Percentiles rank a stretch among this genome's conserved stretches.
phyloP scores from a whole-genome alignment of 163 green algal genomes.

The Chloromonas sp. region DNA sequence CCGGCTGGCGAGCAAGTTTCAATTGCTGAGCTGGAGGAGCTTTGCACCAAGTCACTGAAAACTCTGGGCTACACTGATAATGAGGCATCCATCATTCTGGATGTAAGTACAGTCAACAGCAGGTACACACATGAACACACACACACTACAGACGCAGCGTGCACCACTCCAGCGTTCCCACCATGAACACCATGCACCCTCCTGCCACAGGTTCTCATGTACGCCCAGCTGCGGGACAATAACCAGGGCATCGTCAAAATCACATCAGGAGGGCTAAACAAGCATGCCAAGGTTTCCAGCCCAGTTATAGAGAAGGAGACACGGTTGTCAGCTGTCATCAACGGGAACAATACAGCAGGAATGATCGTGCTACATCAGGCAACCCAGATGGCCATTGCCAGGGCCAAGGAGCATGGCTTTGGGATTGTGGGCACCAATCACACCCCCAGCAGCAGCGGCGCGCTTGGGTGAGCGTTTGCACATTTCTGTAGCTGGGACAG shows the following conservation, averaged over 20 bases:
- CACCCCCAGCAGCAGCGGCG: conserved; percentile 63
- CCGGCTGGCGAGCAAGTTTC: conserved; percentile 14
- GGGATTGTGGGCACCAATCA: conserved; percentile 73
- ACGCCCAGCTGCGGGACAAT: conserved; percentile 76
- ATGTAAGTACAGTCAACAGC: conserved; percentile 26
- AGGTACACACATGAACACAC: background rate
- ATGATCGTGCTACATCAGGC: conserved; percentile 65
- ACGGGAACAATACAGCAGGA: conserved; percentile 58
- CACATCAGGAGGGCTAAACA: conserved; percentile 52
- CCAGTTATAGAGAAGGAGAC: conserved; percentile 53
- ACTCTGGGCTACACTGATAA: conserved; percentile 33
- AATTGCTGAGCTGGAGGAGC: conserved; percentile 36
- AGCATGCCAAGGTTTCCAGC: background rate
- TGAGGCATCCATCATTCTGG: conserved; percentile 39
- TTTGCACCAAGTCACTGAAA: conserved; percentile 44
- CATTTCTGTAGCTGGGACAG: too few species aligned
- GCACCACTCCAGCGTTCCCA: background rate
- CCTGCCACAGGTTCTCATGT: conserved; percentile 64
- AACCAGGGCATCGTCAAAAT: conserved; percentile 81
- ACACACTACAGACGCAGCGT: background rate
- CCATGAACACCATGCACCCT: background rate
- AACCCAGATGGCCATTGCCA: conserved; percentile 46
- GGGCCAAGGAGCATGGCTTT: conserved; percentile 53
- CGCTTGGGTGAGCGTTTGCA: conserved; percentile 45
- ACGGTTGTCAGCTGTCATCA: conserved; percentile 50